phyloP scores from a whole-genome alignment of 148 eudicot genomes.

The Camellia sinensis region DNA sequence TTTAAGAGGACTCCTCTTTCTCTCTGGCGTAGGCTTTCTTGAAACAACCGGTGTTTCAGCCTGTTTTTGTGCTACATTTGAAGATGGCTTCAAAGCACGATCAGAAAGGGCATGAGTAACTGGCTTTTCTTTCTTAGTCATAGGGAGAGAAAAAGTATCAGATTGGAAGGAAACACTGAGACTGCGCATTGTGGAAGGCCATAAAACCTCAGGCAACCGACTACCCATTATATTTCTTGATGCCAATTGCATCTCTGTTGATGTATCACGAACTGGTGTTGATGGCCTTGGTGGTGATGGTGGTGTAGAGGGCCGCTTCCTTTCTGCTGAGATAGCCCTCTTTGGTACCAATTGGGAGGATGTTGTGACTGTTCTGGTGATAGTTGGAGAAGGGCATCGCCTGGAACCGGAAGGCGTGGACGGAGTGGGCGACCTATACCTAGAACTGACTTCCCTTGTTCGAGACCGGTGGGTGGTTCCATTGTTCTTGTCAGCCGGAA shows the following conservation, averaged over 20 bases:
- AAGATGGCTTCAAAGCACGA: constrained; percentile 69
- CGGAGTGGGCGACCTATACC: constrained; percentile 73
- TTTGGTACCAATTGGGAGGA: constrained; percentile 45
- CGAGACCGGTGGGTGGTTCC: constrained; percentile 50
- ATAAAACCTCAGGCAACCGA: constrained; percentile 64
- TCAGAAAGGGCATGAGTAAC: constrained; percentile 61
- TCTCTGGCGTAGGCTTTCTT: constrained; percentile 79
- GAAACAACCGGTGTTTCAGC: constrained; percentile 36
- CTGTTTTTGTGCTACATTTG: constrained; percentile 58
- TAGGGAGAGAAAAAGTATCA: constrained; percentile 62
- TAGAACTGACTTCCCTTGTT: constrained; percentile 73
- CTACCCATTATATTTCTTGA: constrained; percentile 49
- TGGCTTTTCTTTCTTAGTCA: constrained; percentile 68
- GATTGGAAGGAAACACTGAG: constrained; percentile 82
- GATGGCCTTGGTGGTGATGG: constrained; percentile 59
- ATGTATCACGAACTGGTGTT: constrained; percentile 69
- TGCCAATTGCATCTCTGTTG: constrained; percentile 39
- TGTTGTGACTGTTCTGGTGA: constrained; percentile 43
- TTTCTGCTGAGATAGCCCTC: constrained; percentile 82
- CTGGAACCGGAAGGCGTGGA: constrained; percentile 30
- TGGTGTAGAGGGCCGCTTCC: constrained; percentile 76
- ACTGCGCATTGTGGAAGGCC: constrained; percentile 98
- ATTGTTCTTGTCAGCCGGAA: constrained; percentile 59
- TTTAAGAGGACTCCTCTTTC: constrained; percentile 74
- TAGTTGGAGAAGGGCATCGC: constrained; percentile 63